Evolutionary conservation across 495 filamentous ascomycete genomes (phyloP).

Genomic region (Penicillium maclennaniae): DNA sequence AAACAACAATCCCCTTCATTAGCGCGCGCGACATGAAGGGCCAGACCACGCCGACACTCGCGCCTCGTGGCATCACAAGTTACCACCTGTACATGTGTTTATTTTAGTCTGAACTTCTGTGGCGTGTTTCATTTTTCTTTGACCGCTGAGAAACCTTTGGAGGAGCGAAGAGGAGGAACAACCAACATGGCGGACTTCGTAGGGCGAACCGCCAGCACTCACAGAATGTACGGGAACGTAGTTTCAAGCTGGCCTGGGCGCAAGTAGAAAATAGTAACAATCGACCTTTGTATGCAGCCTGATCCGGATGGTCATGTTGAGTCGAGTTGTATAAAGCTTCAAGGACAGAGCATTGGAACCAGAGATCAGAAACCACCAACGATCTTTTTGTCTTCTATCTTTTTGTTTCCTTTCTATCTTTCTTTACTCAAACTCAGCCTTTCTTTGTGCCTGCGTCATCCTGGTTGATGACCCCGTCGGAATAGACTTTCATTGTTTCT

Average conservation of each 20-base stretch:
- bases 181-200: constrained; percentile 11
- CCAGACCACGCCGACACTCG: not conserved
- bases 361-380: not conserved
- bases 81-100: not conserved
- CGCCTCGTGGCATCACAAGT: not conserved
- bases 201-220: constrained; percentile 10
- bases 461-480: constrained; percentile 8
- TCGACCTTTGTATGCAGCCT: constrained; percentile 2
- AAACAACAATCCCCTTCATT: constrained; percentile 13
- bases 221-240: not conserved
- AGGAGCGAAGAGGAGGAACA: constrained; percentile 1
- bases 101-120: not conserved
- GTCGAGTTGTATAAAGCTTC: constrained; percentile 19
- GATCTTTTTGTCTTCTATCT: not conserved
- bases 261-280: constrained; percentile 19
- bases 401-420: constrained; percentile 14
- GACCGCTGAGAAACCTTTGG: constrained; percentile 3
- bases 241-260: constrained; percentile 18
- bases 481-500: not conserved
- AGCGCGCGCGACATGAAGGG: constrained; percentile 26
- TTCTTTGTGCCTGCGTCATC: constrained; percentile 16
- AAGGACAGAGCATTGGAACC: not conserved
- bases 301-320: not conserved
- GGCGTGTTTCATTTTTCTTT: constrained; percentile 18
- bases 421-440: constrained; percentile 2